Evolutionary conservation across 176 grass and related monocot genomes (phyloP).

Genomic region (Eremochloa ophiuroides): DNA sequence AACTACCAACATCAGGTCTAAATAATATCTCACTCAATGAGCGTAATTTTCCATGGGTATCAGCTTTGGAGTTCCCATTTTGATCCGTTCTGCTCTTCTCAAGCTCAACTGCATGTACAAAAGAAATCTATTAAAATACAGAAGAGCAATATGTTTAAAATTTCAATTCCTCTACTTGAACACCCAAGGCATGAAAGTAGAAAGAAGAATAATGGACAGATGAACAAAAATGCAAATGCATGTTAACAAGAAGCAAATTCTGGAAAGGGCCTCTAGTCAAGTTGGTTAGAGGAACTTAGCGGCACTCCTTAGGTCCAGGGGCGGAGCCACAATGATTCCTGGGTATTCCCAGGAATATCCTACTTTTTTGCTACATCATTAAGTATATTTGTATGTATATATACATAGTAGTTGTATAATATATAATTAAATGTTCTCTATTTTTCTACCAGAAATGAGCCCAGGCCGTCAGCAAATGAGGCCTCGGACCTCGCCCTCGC

Average conservation of each 20-base stretch:
- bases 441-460: too few relatives aligned
- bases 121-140: slow-evolving; percentile 20
- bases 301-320: too few relatives aligned
- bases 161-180: neutral
- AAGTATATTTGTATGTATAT: too few relatives aligned
- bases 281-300: too few relatives aligned
- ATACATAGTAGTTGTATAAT: too few relatives aligned
- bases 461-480: too few relatives aligned
- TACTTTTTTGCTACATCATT: too few relatives aligned
- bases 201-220: slow-evolving; percentile 18
- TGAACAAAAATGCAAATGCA: neutral
- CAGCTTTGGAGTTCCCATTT: slow-evolving; percentile 48
- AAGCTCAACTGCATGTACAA: slow-evolving; percentile 60
- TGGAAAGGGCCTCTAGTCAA: too few relatives aligned
- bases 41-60: slow-evolving; percentile 52
- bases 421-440: too few relatives aligned
- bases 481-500: too few relatives aligned
- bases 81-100: slow-evolving; percentile 65
- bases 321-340: too few relatives aligned
- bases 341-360: too few relatives aligned
- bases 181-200: neutral
- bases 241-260: neutral
- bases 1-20: slow-evolving; percentile 55
- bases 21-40: slow-evolving; percentile 82
- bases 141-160: slow-evolving; percentile 7